Evolutionary conservation across 305 asterid species (phyloP).

Genomic region (Fraxinus nigra): DNA sequence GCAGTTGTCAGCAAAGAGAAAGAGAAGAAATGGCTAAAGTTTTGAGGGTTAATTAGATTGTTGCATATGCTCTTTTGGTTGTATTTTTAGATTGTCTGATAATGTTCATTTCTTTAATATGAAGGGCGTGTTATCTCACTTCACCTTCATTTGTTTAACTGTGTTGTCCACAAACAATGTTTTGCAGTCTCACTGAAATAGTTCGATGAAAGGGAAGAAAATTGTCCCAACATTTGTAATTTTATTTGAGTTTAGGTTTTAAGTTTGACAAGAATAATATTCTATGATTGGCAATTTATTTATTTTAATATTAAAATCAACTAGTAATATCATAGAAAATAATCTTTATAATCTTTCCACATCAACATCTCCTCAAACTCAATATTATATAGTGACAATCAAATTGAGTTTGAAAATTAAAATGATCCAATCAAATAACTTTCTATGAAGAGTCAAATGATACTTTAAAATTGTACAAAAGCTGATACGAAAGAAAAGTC

Average conservation of each 20-base stretch:
- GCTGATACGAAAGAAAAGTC: not conserved
- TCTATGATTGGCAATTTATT: not conserved
- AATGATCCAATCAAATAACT: not conserved
- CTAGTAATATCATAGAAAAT: not conserved
- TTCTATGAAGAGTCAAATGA: not conserved
- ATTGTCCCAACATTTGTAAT: not conserved
- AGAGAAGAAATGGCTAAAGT: slow-evolving; percentile 94
- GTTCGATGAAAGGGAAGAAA: not conserved
- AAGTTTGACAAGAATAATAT: not conserved
- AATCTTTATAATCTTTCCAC: not conserved
- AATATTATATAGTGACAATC: not conserved
- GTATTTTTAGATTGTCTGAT: not conserved
- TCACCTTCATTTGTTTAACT: not conserved
- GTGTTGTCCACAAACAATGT: not conserved
- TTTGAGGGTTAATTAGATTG: slow-evolving; percentile 37
- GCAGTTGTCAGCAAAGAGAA: slow-evolving; percentile 71
- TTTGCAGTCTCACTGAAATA: not conserved
- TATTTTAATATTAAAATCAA: no score
- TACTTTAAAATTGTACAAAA: not conserved
- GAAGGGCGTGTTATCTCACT: not conserved
- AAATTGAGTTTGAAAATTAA: not conserved
- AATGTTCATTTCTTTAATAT: not conserved
- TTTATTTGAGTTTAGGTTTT: not conserved
- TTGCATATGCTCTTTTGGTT: slow-evolving; percentile 22
- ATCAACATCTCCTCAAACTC: not conserved